Evolutionary conservation across 345 rosid species (phyloP), one percentile per base, ranked within the genome.

Genomic region (Moricandia moricandioides): DNA sequence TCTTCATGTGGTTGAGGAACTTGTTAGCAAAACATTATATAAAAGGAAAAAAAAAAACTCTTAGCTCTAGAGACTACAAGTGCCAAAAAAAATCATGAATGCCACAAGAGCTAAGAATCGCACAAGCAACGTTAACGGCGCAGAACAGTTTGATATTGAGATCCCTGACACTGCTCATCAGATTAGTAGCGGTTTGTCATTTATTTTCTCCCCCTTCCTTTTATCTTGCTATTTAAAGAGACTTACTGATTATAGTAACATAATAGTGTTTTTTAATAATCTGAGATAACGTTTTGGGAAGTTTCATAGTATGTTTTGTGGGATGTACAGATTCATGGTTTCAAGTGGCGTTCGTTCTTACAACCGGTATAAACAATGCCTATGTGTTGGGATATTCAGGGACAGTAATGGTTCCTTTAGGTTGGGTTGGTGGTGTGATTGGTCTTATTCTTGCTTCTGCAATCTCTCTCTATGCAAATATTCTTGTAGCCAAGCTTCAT

Each of bases 331-430:
- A 94, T 84, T 88, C 98, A 73, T 94, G 97, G 97, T 69, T 85
- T 70, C 98, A 91, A 71, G 93, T 84, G 68, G 88, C 90, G 24
- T 90, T 91, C 62, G 88, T 94, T 29, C 84, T 94, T 49, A 88
- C 97, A 14, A 90, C 95, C 0, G 88, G 96, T 6, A 55, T 91
- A 71, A 94, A 94, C 89, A 94, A 94, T 72, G 96, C 90, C 0
- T 94, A 83, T 82, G 92, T 91, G 66, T 82, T 94, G 82, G 98
- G 97, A 65, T 94, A 87, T 80, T 79, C 98, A 1, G 95, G 91
- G 74, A 85, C 95, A 1, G 69, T 94, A 13, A 90, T 91, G 97
- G 95, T 88, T 66, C 92, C 93, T 57, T 79, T 94, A 62, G 96
- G 98, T 65, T 91, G 98, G 98, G 39, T 73, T 34, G 81, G 81